Conservation (phyloP, 225 moss, liverwort and hornwort genomes). For the Anthoceros angustus region DNA sequence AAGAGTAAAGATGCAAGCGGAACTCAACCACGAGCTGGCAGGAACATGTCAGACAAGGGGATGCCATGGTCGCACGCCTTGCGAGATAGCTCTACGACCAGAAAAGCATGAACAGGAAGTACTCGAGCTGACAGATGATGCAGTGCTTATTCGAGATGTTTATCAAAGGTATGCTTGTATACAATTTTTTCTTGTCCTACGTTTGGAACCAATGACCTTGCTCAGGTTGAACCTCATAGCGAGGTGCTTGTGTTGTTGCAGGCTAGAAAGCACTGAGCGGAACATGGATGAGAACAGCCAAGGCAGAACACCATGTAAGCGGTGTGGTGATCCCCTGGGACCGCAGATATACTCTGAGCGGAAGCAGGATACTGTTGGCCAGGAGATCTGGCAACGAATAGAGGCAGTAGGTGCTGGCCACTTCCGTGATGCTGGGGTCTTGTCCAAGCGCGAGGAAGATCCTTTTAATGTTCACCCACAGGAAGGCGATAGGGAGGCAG, state of each 20-base stretch:
- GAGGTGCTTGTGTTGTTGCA: slow-evolving; percentile 11
- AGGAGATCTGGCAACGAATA: slow-evolving; percentile 72
- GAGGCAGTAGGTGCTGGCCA: slow-evolving; percentile 66
- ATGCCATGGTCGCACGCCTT: slow-evolving; percentile 53
- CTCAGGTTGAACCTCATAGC: neutral
- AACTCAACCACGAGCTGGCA: neutral
- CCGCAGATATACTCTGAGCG: slow-evolving; percentile 71
- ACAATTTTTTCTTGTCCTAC: neutral
- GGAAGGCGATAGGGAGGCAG: slow-evolving; percentile 49
- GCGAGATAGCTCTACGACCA: slow-evolving; percentile 51
- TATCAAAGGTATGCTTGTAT: slow-evolving; percentile 40
- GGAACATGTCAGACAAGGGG: neutral
- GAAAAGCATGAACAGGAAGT: slow-evolving; percentile 27
- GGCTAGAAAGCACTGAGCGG: slow-evolving; percentile 77
- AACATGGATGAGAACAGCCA: slow-evolving; percentile 55
- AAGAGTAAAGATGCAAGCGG: neutral
- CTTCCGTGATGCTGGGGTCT: slow-evolving; percentile 52
- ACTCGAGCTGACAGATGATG: slow-evolving; percentile 52
- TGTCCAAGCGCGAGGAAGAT: slow-evolving; percentile 63
- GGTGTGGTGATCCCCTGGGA: slow-evolving; percentile 60
- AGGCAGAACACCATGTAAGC: slow-evolving; percentile 60
- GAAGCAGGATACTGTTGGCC: slow-evolving; percentile 66
- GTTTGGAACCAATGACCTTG: neutral
- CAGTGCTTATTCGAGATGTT: slow-evolving; percentile 47
- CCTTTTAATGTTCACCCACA: slow-evolving; percentile 56